Base-by-base conservation (phyloP, 805 yeast species). In the Metschnikowia kofuensis region DNA sequence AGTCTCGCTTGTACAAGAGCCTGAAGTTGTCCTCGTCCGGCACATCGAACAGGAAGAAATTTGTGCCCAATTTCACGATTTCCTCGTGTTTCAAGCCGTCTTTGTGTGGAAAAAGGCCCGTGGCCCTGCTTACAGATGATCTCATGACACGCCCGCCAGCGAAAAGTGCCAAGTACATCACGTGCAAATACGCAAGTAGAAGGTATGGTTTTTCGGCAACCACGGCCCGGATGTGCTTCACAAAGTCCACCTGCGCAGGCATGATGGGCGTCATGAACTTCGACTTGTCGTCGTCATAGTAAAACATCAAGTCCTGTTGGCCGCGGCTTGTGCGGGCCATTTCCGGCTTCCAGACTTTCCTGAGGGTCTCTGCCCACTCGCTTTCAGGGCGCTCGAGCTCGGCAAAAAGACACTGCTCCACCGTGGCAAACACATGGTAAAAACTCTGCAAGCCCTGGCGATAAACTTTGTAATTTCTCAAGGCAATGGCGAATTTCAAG, bases 141-240 rank as follows among this genome's bases (percentile, higher is more conserved):
- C 84, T 72, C 80, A 89, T 76, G 32, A 88, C 74, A 53, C 83
- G 75, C 14, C 95, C 96, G 44, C 96, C 96, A 1, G 96, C 96
- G 70, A 88, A 88, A 44, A 88, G 75, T 0, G 94, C 96, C 61
- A 88, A 69, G 67, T 88, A 88, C 81, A 88, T 77, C 42, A 87
- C 94, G 63, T 88, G 96, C 71, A 89, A 80, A 65, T 88, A 88
- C 6, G 96, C 94, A 41, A 88, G 71, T 35, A 88, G 66, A 16
- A 87, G 66, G 56, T 85, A 80, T 7, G 96, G 96, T 60, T 84
- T 83, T 40, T 77, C 82, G 38, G 61, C 61, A 34, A 85, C 77
- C 8, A 74, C 75, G 42, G 68, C 63, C 35, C 72, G 67, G 48
- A 88, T 85, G 62, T 85, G 89, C 35, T 83, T 64, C 30, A 75